These are phyloP conservation scores for Aspergillus panamensis DNA, from an alignment of 495 filamentous ascomycete genomes.

Conservation along the genomic window DNA sequence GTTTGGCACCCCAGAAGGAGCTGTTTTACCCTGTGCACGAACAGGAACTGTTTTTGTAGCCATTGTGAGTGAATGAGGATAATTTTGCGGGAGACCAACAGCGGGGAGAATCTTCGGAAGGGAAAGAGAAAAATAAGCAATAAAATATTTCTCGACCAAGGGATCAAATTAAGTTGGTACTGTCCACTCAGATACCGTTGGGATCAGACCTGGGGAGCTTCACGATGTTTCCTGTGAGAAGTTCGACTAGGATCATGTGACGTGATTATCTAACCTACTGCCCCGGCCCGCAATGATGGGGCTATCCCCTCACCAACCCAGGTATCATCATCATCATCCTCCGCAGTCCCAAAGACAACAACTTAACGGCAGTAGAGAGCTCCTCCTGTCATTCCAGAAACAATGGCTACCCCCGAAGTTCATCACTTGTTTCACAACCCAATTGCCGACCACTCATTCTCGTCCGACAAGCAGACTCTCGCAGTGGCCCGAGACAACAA, in stretches of 20 bases:
- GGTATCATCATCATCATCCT: background rate
- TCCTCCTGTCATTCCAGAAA: constrained; percentile 79
- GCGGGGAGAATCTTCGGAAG: too few species aligned
- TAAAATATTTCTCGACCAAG: background rate
- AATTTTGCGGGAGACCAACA: background rate
- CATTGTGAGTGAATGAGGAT: constrained; percentile 27
- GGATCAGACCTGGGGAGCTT: background rate
- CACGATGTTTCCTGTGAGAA: background rate
- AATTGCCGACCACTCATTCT: constrained; percentile 98
- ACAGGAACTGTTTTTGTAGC: constrained; percentile 36
- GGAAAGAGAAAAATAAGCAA: background rate
- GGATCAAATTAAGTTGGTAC: background rate
- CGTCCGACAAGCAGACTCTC: constrained; percentile 80
- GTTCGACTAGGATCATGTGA: background rate
- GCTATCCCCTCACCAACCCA: background rate
- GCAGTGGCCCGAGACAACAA: constrained; percentile 88
- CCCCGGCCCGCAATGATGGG: background rate
- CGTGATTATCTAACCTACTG: background rate
- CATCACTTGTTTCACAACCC: constrained; percentile 96
- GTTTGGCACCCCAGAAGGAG: constrained; percentile 51
- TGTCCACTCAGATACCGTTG: background rate
- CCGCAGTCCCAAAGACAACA: constrained; percentile 2
- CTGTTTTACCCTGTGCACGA: constrained; percentile 36
- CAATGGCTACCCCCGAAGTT: constrained; percentile 82
- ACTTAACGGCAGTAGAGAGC: constrained; percentile 91